These are phyloP conservation scores for barrel medic (Medicago truncatula) DNA, from an alignment of 306 rosid species.

Conservation along the genomic window MtrunA17r5.0-ANR NC_053044.1:55143501-55144000, in stretches of 20 bases:
- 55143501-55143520: slow-evolving; percentile 3
- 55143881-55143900: neutral
- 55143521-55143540: neutral
- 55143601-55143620: slow-evolving; percentile 5
- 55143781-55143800: slow-evolving; percentile 5
- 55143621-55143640: slow-evolving; percentile 12
- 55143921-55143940: slow-evolving; percentile 22
- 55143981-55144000: slow-evolving; percentile 96
- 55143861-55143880: slow-evolving; percentile 14
- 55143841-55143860: neutral
- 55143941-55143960: slow-evolving; percentile 40
- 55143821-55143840: neutral
- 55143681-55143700: slow-evolving; percentile 76
- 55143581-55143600: slow-evolving; percentile 6
- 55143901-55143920: neutral
- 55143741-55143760: slow-evolving; percentile 37
- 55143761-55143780: slow-evolving; percentile 6
- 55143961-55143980: slow-evolving; percentile 92
- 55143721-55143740: slow-evolving; percentile 98
- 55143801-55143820: neutral
- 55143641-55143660: slow-evolving; percentile 29
- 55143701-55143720: slow-evolving; percentile 99
- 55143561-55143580: slow-evolving; percentile 2
- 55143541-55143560: neutral
- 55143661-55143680: slow-evolving; percentile 61